These are phyloP conservation scores for Tricholoma flavovirens DNA, from an alignment of 768 basidiomycete species.

Conservation along the genomic window DNA sequence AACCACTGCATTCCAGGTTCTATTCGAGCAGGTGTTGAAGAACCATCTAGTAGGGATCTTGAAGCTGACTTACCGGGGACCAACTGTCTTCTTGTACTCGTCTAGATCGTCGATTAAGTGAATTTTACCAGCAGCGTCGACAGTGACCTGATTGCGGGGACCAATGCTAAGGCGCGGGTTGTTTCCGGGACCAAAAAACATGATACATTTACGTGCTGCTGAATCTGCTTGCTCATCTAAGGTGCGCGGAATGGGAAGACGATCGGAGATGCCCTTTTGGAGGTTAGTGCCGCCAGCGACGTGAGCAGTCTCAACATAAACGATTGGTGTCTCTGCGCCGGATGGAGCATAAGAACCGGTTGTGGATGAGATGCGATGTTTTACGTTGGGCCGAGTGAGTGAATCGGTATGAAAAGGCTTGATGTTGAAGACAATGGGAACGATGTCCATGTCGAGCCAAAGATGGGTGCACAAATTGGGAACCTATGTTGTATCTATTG, in stretches of 20 bases:
- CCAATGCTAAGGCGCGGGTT: conserved; percentile 81
- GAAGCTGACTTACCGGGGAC: conserved; percentile 38
- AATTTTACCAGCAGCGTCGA: conserved; percentile 83
- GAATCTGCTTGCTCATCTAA: conserved; percentile 84
- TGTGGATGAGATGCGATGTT: conserved; percentile 77
- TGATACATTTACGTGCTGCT: conserved; percentile 77
- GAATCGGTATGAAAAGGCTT: conserved; percentile 80
- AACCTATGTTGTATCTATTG: conserved; percentile 32
- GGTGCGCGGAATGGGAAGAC: conserved; percentile 69
- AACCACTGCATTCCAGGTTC: conserved; percentile 76
- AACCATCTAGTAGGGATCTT: not conserved
- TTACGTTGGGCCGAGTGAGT: conserved; percentile 70
- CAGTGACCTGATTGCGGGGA: conserved; percentile 80
- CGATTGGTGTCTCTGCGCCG: conserved; percentile 69
- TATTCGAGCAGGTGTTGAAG: conserved; percentile 16
- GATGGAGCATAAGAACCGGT: conserved; percentile 75
- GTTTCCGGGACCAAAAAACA: conserved; percentile 79
- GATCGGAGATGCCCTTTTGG: conserved; percentile 44
- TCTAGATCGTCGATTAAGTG: conserved; percentile 80
- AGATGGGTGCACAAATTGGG: conserved; percentile 83
- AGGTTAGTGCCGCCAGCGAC: conserved; percentile 36
- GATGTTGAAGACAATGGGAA: conserved; percentile 83
- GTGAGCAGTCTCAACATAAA: conserved; percentile 57
- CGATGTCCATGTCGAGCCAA: conserved; percentile 79
- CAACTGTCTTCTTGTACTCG: conserved; percentile 69